phyloP scores from a whole-genome alignment of 2,329 filamentous ascomycete genomes.

The Fusarium sp. region DNA sequence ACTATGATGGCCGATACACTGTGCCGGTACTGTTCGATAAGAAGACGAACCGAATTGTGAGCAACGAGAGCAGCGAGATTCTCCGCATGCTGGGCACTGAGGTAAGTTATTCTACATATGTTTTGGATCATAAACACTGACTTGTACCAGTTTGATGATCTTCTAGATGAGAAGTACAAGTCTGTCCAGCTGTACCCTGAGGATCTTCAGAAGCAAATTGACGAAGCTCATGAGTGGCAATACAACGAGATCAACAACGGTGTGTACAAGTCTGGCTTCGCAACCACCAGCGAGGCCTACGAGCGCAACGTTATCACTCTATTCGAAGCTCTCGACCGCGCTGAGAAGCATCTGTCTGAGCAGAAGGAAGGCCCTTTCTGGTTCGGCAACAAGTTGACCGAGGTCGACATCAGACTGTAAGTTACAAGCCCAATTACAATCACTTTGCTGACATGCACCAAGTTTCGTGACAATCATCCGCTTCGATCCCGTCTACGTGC shows the following conservation, averaged over 20 bases:
- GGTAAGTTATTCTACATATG: constrained; percentile 58
- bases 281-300: constrained; percentile 86
- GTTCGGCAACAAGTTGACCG: constrained; percentile 81
- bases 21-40: constrained; percentile 90
- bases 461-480: constrained; percentile 77
- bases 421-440: constrained; percentile 41
- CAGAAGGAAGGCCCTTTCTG: constrained; percentile 73
- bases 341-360: constrained; percentile 75
- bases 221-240: constrained; percentile 83
- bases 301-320: constrained; percentile 77
- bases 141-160: constrained; percentile 73
- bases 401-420: constrained; percentile 82
- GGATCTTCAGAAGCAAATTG: constrained; percentile 75
- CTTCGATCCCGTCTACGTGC: constrained; percentile 85
- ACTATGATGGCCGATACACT: constrained; percentile 85
- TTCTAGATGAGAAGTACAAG: constrained; percentile 71
- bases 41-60: constrained; percentile 81
- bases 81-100: constrained; percentile 88
- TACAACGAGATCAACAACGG: constrained; percentile 81
- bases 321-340: constrained; percentile 81
- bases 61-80: constrained; percentile 93
- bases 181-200: constrained; percentile 76
- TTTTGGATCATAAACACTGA: neutral
- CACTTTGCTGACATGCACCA: constrained; percentile 37
- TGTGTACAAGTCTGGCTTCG: constrained; percentile 84